Base-by-base conservation (phyloP, 805 yeast species). In the Scheffersomyces coipomensis region DNA sequence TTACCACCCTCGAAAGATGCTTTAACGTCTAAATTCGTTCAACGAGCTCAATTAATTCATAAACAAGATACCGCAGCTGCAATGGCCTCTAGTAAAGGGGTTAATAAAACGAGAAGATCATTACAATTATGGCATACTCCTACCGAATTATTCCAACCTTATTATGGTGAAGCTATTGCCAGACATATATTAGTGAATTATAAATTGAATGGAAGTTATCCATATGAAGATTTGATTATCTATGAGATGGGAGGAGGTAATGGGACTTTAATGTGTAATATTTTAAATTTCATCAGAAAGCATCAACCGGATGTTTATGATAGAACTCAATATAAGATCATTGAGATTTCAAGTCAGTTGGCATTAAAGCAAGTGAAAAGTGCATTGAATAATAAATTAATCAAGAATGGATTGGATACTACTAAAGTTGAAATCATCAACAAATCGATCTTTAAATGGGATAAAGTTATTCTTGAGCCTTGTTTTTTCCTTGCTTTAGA, bases 171-270 rank as follows among this genome's bases (percentile, higher is more conserved):
- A 56, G 88, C 95, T 0, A 64, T 91, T 40, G 97, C 97, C 0
- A 67, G 90, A 39, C 85, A 88, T 61, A 63, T 90, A 15, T 62
- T 88, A 39, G 82, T 80, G 7, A 83, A 85, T 55, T 85, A 83
- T 56, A 80, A 81, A 58, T 63, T 81, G 48, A 81, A 82, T 46
- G 66, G 66, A 3, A 64, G 75, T 30, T 84, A 79, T 49, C 91
- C 90, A 1, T 81, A 82, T 52, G 70, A 75, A 30, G 89, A 86
- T 53, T 65, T 91, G 34, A 73, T 79, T 5, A 85, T 88, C 19
- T 88, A 87, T 60, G 96, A 88, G 61, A 78, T 86, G 72, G 96
- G 95, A 43, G 95, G 89, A 16, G 96, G 96, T 48, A 88, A 88
- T 52, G 95, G 95, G 30, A 87, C 95, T 0, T 60, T 88, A 43